These are phyloP conservation scores for Neodidymelliopsis sp. DNA, from an alignment of 2,329 filamentous ascomycete genomes.

Conservation along the genomic window DNA sequence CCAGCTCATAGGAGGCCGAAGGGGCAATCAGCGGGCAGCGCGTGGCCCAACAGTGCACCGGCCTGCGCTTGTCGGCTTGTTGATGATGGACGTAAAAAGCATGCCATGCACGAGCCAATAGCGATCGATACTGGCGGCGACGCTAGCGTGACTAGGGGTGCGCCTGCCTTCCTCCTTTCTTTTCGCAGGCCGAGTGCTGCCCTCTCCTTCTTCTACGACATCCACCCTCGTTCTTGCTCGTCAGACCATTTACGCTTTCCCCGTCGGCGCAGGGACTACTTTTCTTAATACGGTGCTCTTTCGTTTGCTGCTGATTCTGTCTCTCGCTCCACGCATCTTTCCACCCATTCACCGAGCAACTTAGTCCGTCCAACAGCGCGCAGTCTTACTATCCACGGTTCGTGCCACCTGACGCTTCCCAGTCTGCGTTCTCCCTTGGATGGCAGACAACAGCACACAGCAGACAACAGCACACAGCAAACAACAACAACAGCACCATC, in stretches of 20 bases:
- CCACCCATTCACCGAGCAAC: constrained; percentile 35
- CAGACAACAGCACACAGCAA: constrained; percentile 16
- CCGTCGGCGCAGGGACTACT: constrained; percentile 31
- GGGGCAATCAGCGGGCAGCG: constrained; percentile 3
- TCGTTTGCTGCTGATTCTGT: constrained; percentile 47
- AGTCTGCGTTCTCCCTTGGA: no score
- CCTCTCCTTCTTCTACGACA: constrained; percentile 27
- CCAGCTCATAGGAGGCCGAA: no score
- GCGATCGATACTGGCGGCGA: constrained; percentile 11
- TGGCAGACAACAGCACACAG: not conserved
- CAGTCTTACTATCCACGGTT: constrained; percentile 49
- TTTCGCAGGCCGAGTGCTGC: constrained; percentile 19
- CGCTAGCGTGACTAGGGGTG: constrained; percentile 17
- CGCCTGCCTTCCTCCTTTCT: constrained; percentile 24
- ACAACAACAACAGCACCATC: no score
- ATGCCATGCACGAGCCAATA: constrained; percentile 16
- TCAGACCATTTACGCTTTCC: constrained; percentile 33
- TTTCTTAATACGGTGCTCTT: constrained; percentile 40
- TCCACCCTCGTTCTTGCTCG: constrained; percentile 33
- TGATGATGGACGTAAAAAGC: constrained; percentile 15
- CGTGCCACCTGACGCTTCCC: constrained; percentile 24
- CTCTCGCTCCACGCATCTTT: constrained; percentile 49
- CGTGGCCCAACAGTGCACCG: constrained; percentile 15
- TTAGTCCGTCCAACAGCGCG: constrained; percentile 36
- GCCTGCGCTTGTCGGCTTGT: constrained; percentile 14